These are phyloP conservation scores for Bonia amplexicaulis DNA, from an alignment of 176 grass and related monocot genomes.

Conservation along the genomic window DNA sequence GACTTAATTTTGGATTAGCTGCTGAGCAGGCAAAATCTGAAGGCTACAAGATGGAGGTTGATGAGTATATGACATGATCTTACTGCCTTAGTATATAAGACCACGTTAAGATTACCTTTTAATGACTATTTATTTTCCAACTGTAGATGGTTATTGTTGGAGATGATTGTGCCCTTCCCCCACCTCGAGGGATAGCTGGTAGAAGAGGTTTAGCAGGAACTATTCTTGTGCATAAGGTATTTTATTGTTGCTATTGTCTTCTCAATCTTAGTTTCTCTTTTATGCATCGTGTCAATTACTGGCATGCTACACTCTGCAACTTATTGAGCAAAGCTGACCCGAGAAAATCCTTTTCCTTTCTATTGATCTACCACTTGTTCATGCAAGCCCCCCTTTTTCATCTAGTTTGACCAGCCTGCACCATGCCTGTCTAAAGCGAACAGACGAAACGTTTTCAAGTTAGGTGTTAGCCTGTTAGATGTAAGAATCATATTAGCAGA, in stretches of 20 bases:
- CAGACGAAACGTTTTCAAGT: not conserved
- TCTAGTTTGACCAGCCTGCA: constrained; percentile 13
- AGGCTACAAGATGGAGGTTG: constrained; percentile 97
- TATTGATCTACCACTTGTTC: constrained; percentile 2
- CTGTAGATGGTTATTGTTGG: constrained; percentile 97
- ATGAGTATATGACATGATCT: not conserved
- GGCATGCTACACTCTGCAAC: not conserved
- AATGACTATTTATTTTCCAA: constrained; percentile 13
- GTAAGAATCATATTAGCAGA: not conserved
- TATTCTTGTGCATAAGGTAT: constrained; percentile 92
- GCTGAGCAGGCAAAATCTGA: constrained; percentile 99
- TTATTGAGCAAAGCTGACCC: not conserved
- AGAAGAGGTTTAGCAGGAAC: constrained; percentile 98
- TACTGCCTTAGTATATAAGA: not conserved
- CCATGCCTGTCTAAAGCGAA: not conserved
- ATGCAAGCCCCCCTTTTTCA: not conserved
- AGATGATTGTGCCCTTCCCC: constrained; percentile 97
- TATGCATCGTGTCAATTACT: not conserved
- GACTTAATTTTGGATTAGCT: constrained; percentile 99
- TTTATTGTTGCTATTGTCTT: constrained; percentile 16
- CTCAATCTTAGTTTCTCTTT: not conserved
- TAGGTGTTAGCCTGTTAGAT: constrained; percentile 18
- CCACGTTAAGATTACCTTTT: constrained; percentile 19
- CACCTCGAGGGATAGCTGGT: constrained; percentile 89
- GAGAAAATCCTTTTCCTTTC: not conserved